phyloP scores from a whole-genome alignment of 164 flowering plant genomes.

The Piper betle region DNA sequence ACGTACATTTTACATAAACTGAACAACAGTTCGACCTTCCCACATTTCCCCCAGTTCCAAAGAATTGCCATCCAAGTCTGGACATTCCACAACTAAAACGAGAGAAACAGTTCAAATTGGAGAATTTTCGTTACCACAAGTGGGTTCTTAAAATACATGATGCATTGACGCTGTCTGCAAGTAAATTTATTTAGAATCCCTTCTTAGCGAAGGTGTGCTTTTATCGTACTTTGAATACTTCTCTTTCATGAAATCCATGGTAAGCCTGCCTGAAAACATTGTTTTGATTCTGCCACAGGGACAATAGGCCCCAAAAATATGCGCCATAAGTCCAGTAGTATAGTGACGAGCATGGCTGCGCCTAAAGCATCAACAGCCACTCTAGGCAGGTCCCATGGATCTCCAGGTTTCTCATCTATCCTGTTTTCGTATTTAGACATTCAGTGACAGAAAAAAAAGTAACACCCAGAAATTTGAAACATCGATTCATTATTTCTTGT shows the following conservation, averaged over 20 bases:
- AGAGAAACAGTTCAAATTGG: too few relatives aligned
- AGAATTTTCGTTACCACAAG: too few relatives aligned
- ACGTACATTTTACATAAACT: too few relatives aligned
- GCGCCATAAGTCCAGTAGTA: slow-evolving; percentile 90
- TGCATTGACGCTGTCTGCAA: too few relatives aligned
- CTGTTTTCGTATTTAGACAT: slow-evolving; percentile 17
- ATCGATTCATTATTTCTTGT: neutral
- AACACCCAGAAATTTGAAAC: neutral
- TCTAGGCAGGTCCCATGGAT: slow-evolving; percentile 67
- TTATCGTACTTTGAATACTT: neutral
- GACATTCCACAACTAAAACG: too few relatives aligned
- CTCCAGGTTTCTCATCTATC: slow-evolving; percentile 74
- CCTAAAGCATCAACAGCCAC: slow-evolving; percentile 89
- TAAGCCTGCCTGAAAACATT: slow-evolving; percentile 60
- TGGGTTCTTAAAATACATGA: too few relatives aligned
- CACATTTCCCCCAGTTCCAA: too few relatives aligned
- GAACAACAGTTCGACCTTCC: too few relatives aligned
- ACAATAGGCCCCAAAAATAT: slow-evolving; percentile 73
- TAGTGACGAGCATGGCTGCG: slow-evolving; percentile 92
- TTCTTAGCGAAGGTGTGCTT: neutral
- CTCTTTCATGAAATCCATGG: slow-evolving; percentile 50
- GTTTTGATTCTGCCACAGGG: slow-evolving; percentile 37
- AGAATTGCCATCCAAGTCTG: too few relatives aligned
- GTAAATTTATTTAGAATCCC: too few relatives aligned
- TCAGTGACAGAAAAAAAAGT: neutral